Evolutionary conservation across 139 green algal species (phyloP), one percentile per base, ranked within the genome.

Genomic region (Microglena sp.): DNA sequence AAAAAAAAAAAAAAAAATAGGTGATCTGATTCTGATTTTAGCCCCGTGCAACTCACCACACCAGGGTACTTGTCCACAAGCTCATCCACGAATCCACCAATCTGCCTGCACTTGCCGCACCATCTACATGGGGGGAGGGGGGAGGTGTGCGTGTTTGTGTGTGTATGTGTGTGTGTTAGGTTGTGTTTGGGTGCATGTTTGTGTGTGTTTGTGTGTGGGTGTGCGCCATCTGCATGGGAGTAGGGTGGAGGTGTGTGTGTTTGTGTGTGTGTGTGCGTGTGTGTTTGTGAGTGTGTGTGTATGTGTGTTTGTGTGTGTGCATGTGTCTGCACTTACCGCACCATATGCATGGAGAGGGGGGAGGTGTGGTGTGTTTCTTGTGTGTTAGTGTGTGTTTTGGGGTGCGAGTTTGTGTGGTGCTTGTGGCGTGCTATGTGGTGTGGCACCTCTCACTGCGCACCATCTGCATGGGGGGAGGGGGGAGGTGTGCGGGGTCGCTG

Each of bases 101-200:
- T 81, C 80, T 89, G 84, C 0, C 72, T 60, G 77, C 87, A 95
- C 80, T 95, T 95, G 73, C 89, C 88, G 33, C 83, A 89, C 71
- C 77, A 64, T 24, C 53, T 60, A 26, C 27, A 15, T n/a, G 40
- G 40, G 18, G 40, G 11, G 18, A 50, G 40, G 40, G 40, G 40
- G 11, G 11, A 50, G 11, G 18, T n/a, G 11, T 50, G 11, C 11
- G 40, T 11, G 11, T n/a, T 11, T 50, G 40, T 50, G 11, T n/a
- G 18, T n/a, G 40, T n/a, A 50, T 11, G 11, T 50, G 18, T 50
- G 40, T 18, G 40, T 11, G 15, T 18, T 18, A 50, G 18, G 40
- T 11, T 18, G 40, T 50, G 11, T 18, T 18, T 50, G 40, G 40
- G 11, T 24, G 15, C 40, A 18, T 50, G 40, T 50, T 11, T 50